Percentiles rank a stretch among this genome's conserved stretches.
Evolutionary conservation across 2,329 filamentous ascomycete genomes (phyloP).

Genomic region (Diplodia corticola): DNA sequence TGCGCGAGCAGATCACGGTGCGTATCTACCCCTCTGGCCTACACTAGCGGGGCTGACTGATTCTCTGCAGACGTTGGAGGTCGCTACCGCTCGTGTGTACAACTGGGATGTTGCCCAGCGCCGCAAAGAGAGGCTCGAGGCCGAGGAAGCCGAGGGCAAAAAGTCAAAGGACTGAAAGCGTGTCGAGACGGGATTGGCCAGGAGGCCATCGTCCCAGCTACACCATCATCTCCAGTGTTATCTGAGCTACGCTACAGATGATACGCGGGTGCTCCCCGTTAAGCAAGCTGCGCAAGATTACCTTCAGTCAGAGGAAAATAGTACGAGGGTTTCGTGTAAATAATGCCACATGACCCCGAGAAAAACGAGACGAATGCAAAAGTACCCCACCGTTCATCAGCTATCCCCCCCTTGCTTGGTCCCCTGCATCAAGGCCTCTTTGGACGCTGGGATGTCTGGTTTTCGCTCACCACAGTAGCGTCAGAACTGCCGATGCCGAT

Average conservation of each 20-base stretch:
- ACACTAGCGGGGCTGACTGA: slow-evolving; percentile 16
- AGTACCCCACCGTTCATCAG: neutral
- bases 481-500: neutral
- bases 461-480: neutral
- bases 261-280: neutral
- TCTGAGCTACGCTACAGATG: neutral
- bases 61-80: slow-evolving; percentile 78
- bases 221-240: neutral
- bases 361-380: neutral
- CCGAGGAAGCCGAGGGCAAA: slow-evolving; percentile 47
- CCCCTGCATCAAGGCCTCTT: too few relatives aligned
- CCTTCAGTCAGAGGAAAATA: neutral
- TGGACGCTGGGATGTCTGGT: too few relatives aligned
- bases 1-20: slow-evolving; percentile 95
- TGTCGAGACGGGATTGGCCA: neutral
- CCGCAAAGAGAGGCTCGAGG: slow-evolving; percentile 78
- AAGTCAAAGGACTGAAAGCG: slow-evolving; percentile 26
- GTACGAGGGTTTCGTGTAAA: neutral
- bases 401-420: neutral
- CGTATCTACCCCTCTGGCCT: slow-evolving; percentile 33
- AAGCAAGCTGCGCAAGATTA: neutral
- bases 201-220: neutral
- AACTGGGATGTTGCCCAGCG: slow-evolving; percentile 99
- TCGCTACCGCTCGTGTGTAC: slow-evolving; percentile 94
- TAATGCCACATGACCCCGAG: neutral